phyloP scores from a whole-genome alignment of 768 basidiomycete species.

The Macrolepiota dolichaula region DNA sequence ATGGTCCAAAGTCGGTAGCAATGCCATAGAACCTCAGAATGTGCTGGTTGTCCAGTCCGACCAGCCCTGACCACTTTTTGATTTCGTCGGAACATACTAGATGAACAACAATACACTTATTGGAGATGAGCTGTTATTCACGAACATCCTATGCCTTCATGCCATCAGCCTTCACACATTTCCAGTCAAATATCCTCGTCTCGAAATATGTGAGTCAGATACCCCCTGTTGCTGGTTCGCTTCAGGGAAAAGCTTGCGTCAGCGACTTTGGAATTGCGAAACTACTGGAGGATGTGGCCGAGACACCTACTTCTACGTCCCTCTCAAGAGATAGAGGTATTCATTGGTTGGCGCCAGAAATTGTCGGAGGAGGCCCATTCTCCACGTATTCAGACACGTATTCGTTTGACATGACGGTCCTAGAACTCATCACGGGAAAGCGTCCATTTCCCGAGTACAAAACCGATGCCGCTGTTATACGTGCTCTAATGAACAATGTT shows the following conservation, averaged over 20 bases:
- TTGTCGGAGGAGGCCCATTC: background rate
- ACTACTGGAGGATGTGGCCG: background rate
- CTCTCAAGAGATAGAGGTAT: constrained; percentile 20
- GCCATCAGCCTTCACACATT: background rate
- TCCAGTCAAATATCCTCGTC: background rate
- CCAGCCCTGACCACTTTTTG: background rate
- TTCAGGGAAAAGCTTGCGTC: background rate
- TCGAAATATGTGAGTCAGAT: background rate
- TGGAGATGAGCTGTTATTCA: too few species aligned
- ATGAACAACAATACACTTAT: background rate
- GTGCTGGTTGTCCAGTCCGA: background rate
- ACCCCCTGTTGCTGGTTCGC: background rate
- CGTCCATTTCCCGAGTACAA: background rate
- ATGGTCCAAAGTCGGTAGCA: background rate
- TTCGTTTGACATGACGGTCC: background rate
- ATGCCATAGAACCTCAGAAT: background rate
- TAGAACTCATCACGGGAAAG: background rate
- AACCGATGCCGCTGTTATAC: background rate
- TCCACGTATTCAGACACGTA: background rate
- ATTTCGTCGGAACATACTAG: background rate
- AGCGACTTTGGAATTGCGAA: background rate
- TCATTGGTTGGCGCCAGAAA: background rate
- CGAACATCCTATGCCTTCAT: too few species aligned
- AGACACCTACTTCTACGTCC: background rate
- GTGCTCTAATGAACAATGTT: constrained; percentile 20